Evolutionary conservation across 2,329 filamentous ascomycete genomes (phyloP).

Genomic region (Ophiostoma sp.): DNA sequence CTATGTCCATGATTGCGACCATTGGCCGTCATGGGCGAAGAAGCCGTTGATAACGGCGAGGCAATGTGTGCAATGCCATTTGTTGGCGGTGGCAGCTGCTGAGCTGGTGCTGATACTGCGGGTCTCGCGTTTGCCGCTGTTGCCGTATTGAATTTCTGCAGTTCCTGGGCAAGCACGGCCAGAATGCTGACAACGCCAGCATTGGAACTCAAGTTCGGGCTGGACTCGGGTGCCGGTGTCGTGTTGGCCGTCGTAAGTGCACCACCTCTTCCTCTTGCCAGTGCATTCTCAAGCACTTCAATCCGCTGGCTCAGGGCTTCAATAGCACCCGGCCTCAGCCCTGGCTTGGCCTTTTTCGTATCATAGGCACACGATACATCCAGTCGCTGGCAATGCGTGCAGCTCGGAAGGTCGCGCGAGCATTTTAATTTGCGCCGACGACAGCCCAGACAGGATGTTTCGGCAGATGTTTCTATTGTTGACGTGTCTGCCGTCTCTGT

Average conservation of each 20-base stretch:
- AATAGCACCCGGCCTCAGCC: conserved; percentile 29
- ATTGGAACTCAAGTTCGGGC: neutral
- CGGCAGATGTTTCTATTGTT: neutral
- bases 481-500: neutral
- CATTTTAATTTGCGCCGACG: conserved; percentile 30
- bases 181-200: conserved; percentile 19
- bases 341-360: conserved; percentile 28
- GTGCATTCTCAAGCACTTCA: conserved; percentile 26
- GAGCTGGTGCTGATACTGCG: neutral
- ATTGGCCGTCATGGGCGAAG: neutral
- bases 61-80: neutral
- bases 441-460: conserved; percentile 27
- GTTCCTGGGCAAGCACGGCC: conserved; percentile 24
- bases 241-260: neutral
- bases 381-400: conserved; percentile 27
- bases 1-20: neutral
- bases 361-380: conserved; percentile 26
- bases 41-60: neutral
- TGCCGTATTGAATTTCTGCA: conserved; percentile 22
- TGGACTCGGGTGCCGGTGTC: neutral
- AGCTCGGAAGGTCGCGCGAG: conserved; percentile 28
- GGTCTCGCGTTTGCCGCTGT: neutral
- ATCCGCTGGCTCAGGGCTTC: conserved; percentile 29
- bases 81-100: neutral
- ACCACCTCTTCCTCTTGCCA: neutral